Evolutionary conservation across 169 alveolate genomes (phyloP), one percentile per base, ranked within the genome.

Genomic region (Hepatocystis sp.): DNA sequence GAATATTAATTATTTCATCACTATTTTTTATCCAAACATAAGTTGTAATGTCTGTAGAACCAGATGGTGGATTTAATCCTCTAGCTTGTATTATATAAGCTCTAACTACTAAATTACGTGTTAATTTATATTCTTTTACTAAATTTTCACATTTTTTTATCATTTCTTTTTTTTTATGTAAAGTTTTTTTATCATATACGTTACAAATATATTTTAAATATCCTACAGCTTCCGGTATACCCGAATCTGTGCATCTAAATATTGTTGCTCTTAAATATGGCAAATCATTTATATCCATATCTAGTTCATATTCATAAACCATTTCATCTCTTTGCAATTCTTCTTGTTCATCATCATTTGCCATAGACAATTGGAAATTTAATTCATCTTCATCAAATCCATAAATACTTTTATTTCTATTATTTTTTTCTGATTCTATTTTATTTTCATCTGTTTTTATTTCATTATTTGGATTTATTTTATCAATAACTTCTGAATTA

Each of bases 211-310:
- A 95, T 67, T 95, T 95, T 13, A 95, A 76, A 47, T 91, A 93
- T 2, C 98, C 98, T 21, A 95, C 95, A 7, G 96, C 93, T 90
- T 95, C 97, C 30, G 97, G 96, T 19, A 93, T 89, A 17, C 98
- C 98, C 13, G 93, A 91, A 34, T 88, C 94, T n/a, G 95, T 95
- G 85, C 95, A 91, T 40, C 93, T 76, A 49, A 95, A 94, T 13
- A 95, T 93, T 1, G 98, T 96, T 28, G 94, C 97, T 27, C 94
- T 76, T 78, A 88, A 85, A 68, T 95, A 95, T 4, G 97, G 97
- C 11, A 95, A 85, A 56, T 94, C 98, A 32, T 91, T 90, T 3
- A 71, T 88, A 36, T 91, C 93, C 85, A 94, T 88, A 67, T 95
- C 98, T 21, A 92, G 90, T 49, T 95, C 98, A 88, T 93, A 64